These are phyloP conservation scores for Phytopythium montanum DNA, from an alignment of 352 stramenopile genomes.

Conservation along the genomic window DNA sequence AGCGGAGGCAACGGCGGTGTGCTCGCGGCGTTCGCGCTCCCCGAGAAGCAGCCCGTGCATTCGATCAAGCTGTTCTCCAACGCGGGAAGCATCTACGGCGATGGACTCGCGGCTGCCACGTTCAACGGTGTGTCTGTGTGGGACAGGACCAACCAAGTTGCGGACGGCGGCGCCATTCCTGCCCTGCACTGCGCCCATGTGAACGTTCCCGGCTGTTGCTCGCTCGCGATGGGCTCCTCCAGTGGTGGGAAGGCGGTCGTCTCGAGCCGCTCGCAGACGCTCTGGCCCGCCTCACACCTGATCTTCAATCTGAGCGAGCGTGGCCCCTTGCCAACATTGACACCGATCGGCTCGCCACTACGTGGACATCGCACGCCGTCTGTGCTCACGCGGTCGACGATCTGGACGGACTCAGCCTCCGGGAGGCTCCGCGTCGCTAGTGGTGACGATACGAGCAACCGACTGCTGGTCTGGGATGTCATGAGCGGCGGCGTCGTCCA, in stretches of 20 bases:
- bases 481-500: constrained; percentile 11
- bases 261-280: constrained; percentile 30
- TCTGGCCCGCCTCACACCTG: constrained; percentile 30
- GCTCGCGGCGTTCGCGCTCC: constrained; percentile 30
- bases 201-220: constrained; percentile 30
- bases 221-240: constrained; percentile 23
- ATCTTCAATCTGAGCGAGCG: constrained; percentile 29
- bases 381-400: constrained; percentile 38
- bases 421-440: constrained; percentile 14
- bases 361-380: constrained; percentile 36
- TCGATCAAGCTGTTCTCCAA: constrained; percentile 34
- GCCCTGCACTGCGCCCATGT: constrained; percentile 12
- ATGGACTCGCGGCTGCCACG: constrained; percentile 38
- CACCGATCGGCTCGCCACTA: constrained; percentile 13
- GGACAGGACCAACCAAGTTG: not conserved
- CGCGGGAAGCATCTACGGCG: constrained; percentile 11
- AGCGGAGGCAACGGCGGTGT: constrained; percentile 17
- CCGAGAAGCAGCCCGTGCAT: constrained; percentile 50
- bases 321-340: not conserved
- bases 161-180: constrained; percentile 12
- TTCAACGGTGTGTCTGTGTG: constrained; percentile 42
- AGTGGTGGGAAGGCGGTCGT: constrained; percentile 28
- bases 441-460: constrained; percentile 18
- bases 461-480: constrained; percentile 22
- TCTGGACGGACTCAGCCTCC: constrained; percentile 21